Percentiles rank a stretch among this genome's conserved stretches.
These are phyloP conservation scores for Quercus bicolor DNA, from an alignment of 306 rosid genomes.

Conservation along the genomic window DNA sequence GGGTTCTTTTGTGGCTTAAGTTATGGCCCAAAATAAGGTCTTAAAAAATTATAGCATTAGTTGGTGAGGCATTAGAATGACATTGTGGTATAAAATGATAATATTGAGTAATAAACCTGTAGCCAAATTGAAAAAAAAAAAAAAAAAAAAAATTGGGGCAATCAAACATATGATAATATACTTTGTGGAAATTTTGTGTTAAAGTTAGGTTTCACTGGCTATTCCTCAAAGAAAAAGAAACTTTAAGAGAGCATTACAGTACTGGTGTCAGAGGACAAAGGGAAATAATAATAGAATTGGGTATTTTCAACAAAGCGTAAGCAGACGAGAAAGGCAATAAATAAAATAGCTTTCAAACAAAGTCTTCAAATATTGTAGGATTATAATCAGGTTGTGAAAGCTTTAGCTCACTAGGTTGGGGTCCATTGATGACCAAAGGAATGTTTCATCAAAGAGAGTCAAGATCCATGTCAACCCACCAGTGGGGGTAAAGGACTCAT, in stretches of 20 bases:
- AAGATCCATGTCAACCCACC: constrained; percentile 92
- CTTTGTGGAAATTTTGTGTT: constrained; percentile 4
- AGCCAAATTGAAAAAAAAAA: too few relatives aligned
- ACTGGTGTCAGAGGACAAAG: constrained; percentile 5
- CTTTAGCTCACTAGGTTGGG: constrained; percentile 27
- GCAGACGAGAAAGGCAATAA: constrained; percentile 39
- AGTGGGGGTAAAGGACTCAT: constrained; percentile 20
- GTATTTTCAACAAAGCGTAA: constrained; percentile 17
- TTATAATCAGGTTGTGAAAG: constrained; percentile 31
- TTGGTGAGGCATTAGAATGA: not conserved
- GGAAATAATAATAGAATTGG: constrained; percentile 16
- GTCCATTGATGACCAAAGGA: constrained; percentile 48
- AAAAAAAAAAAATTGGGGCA: not conserved
- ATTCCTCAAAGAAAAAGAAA: not conserved
- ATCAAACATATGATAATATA: constrained; percentile 15
- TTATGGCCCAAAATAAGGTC: too few relatives aligned
- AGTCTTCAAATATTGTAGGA: constrained; percentile 52
- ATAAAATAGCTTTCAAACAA: constrained; percentile 42
- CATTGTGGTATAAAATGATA: not conserved
- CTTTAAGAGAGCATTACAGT: not conserved
- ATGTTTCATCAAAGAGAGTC: constrained; percentile 87
- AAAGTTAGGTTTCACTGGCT: not conserved
- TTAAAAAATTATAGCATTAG: not conserved
- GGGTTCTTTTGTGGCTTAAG: too few relatives aligned
- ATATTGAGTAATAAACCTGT: not conserved